Base-by-base conservation (phyloP, 1,284 basidiomycete species). In the Trametes pubescens region DNA sequence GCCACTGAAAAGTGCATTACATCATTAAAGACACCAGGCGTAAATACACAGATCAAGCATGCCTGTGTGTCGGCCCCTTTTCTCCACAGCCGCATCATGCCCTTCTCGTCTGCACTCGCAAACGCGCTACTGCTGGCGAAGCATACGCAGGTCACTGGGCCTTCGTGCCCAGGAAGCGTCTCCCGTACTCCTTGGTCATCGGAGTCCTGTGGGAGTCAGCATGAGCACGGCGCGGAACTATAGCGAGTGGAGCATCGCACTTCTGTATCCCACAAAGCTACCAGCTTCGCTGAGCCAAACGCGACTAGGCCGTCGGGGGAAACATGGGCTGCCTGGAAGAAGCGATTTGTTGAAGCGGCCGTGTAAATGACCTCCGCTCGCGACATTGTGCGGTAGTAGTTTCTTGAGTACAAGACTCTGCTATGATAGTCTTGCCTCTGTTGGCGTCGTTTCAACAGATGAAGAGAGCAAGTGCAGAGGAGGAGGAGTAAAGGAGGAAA, bases 261-360 rank as follows among this genome's bases (percentile, higher is more conserved):
- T 61, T 83, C 78, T 24, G 87, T 79, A 71, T 93, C 77, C 95
- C 96, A 98, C 13, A 97, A 76, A 6, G 90, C 88, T 26, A 98
- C 77, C 22, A 91, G 80, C 61, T 82, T 89, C n/a, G 88, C 88
- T 0, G 93, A 88, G 21, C 91, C 96, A 69, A 92, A 95, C 0
- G 89, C 92, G 43, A 94, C 78, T 1, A 91, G 76, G 2, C 89
- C 88, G 24, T 79, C 75, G 1, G 77, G 72, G 1, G 85, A 86
- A 2, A 84, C 76, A 72, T 86, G 83, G 11, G 89, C 89, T 1
- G 87, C 86, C 69, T 90, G 84, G 47, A 85, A 82, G 72, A 90
- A 86, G 37, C 95, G 84, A 74, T 97, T 98, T 16, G 87, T 85
- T 7, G 94, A 87, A 0, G 92, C 87, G 1, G 93, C 83, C 55